phyloP scores from a whole-genome alignment of 768 basidiomycete genomes.

The Mycena alexandri region DNA sequence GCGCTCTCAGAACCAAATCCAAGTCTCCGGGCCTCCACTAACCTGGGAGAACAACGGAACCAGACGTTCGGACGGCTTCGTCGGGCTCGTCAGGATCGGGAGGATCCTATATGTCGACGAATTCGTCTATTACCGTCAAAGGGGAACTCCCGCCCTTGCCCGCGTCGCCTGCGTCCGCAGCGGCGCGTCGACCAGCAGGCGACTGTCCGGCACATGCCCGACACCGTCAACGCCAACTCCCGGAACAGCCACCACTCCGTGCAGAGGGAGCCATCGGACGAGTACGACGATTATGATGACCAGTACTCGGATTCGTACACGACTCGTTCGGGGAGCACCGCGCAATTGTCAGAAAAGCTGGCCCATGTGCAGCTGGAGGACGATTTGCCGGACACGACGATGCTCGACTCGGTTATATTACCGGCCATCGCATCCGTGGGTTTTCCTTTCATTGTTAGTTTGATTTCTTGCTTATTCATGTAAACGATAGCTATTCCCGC shows the following conservation, averaged over 20 bases:
- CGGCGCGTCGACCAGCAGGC: conserved; percentile 69
- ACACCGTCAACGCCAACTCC: conserved; percentile 35
- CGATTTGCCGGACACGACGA: conserved; percentile 84
- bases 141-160: conserved; percentile 74
- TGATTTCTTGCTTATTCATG: conserved; percentile 16
- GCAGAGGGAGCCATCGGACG: conserved; percentile 68
- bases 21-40: conserved; percentile 73
- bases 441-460: conserved; percentile 29
- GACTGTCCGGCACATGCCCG: conserved; percentile 72
- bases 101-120: conserved; percentile 48
- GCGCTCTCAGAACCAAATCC: conserved; percentile 68
- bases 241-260: conserved; percentile 48
- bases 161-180: conserved; percentile 52
- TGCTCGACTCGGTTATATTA: conserved; percentile 94
- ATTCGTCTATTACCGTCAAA: conserved; percentile 65
- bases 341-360: conserved; percentile 59
- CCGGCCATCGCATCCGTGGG: conserved; percentile 96
- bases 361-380: conserved; percentile 64
- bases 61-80: conserved; percentile 58
- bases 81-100: conserved; percentile 45
- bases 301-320: conserved; percentile 66
- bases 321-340: conserved; percentile 52
- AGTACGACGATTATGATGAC: conserved; percentile 75
- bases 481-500: conserved; percentile 80
- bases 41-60: conserved; percentile 86